These are phyloP conservation scores for Williopsis jadinii DNA, from an alignment of 1,139 yeast genomes.

Conservation along the genomic window DNA sequence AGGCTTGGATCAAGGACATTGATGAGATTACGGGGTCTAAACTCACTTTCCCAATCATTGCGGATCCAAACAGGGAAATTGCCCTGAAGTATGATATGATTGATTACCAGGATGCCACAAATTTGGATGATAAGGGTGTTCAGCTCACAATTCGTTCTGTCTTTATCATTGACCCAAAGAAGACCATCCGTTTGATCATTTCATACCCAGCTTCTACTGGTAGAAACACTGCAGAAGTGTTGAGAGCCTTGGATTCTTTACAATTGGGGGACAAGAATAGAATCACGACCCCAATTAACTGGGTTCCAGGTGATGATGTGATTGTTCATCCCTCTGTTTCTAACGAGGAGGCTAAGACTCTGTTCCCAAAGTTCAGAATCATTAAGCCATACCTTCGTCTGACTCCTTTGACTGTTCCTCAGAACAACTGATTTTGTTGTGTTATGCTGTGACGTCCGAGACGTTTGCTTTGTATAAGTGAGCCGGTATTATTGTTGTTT, in stretches of 20 bases:
- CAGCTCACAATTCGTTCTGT: slow-evolving; percentile 76
- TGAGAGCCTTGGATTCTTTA: slow-evolving; percentile 74
- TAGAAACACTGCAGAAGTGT: slow-evolving; percentile 81
- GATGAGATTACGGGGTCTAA: slow-evolving; percentile 57
- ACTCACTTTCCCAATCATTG: slow-evolving; percentile 71
- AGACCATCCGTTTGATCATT: slow-evolving; percentile 64
- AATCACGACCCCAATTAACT: slow-evolving; percentile 78
- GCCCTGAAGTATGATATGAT: slow-evolving; percentile 73
- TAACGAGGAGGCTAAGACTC: slow-evolving; percentile 63
- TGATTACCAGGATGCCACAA: slow-evolving; percentile 58
- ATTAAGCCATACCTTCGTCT: slow-evolving; percentile 73
- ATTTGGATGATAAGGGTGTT: slow-evolving; percentile 50
- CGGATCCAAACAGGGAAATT: slow-evolving; percentile 66
- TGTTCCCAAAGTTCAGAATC: slow-evolving; percentile 70
- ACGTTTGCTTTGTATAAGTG: not conserved
- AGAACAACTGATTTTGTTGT: not conserved
- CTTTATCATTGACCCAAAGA: slow-evolving; percentile 73
- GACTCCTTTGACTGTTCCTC: slow-evolving; percentile 33
- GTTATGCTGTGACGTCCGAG: not conserved
- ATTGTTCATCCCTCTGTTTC: slow-evolving; percentile 70
- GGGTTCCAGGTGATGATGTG: slow-evolving; percentile 84
- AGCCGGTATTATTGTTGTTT: too few species aligned
- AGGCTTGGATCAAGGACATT: slow-evolving; percentile 78
- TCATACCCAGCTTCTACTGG: slow-evolving; percentile 85
- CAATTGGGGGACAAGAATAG: slow-evolving; percentile 69